Evolutionary conservation across 768 basidiomycete genomes (phyloP).

Genomic region (Amanita exitialis): DNA sequence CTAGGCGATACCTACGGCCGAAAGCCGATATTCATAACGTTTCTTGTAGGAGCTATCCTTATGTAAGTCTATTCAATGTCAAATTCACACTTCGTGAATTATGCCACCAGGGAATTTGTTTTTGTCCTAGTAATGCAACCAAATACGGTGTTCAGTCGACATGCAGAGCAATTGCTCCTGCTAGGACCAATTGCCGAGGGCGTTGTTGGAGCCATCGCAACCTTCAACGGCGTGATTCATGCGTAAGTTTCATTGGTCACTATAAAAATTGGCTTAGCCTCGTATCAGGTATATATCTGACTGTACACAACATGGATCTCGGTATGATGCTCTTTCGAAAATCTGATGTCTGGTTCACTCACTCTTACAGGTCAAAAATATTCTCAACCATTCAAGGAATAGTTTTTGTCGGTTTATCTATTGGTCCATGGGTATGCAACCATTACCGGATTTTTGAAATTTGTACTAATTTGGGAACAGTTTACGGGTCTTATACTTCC

Average conservation of each 20-base stretch:
- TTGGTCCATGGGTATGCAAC: constrained; percentile 62
- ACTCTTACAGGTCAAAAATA: constrained; percentile 29
- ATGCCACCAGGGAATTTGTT: constrained; percentile 51
- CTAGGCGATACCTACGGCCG: constrained; percentile 71
- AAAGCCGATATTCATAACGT: constrained; percentile 59
- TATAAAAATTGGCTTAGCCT: constrained; percentile 13
- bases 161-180: constrained; percentile 68
- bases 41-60: constrained; percentile 58
- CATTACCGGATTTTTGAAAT: background rate
- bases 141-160: constrained; percentile 27
- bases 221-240: constrained; percentile 60
- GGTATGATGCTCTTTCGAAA: constrained; percentile 16
- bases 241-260: constrained; percentile 31
- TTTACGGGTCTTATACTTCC: constrained; percentile 46
- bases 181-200: constrained; percentile 77
- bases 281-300: constrained; percentile 43
- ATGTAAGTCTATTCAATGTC: constrained; percentile 40
- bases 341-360: background rate
- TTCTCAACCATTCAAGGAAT: constrained; percentile 67
- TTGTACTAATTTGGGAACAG: constrained; percentile 19
- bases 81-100: background rate
- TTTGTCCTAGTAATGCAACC: constrained; percentile 73
- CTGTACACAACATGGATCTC: constrained; percentile 40
- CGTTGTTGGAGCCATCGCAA: constrained; percentile 57
- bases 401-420: constrained; percentile 65